Percentiles rank a stretch among this genome's conserved stretches.
Conservation (phyloP, 1,284 basidiomycete genomes). For the Microbotryomycetes sp. region DNA sequence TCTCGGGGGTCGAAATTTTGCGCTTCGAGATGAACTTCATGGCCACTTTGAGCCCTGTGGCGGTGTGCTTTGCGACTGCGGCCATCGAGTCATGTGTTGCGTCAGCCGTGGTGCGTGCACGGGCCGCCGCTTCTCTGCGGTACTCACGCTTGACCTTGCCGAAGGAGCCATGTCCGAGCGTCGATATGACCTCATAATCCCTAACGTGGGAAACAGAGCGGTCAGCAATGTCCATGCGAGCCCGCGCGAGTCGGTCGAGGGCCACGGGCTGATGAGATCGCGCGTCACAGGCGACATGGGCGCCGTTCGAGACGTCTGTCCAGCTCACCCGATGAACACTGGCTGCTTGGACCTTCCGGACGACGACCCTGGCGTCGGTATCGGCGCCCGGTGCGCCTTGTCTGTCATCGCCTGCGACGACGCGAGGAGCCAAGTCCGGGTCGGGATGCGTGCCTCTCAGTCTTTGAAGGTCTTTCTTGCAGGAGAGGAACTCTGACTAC, state of each 20-base stretch:
- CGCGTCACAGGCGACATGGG: too few species aligned
- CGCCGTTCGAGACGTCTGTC: background rate
- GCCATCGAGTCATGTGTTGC: background rate
- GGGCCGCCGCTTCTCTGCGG: background rate
- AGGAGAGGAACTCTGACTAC: too few species aligned
- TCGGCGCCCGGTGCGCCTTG: slow-evolving; percentile 1
- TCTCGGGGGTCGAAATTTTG: slow-evolving; percentile 84
- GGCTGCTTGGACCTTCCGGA: background rate
- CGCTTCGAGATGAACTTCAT: slow-evolving; percentile 97
- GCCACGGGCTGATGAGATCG: too few species aligned
- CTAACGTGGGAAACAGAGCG: background rate
- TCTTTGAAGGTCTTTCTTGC: too few species aligned
- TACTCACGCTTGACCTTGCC: slow-evolving; percentile 93
- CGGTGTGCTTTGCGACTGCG: slow-evolving; percentile 82
- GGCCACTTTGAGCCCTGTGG: slow-evolving; percentile 91
- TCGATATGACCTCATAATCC: slow-evolving; percentile 33
- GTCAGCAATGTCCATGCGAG: background rate
- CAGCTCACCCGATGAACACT: slow-evolving; percentile 10
- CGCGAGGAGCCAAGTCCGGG: background rate
- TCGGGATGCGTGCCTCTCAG: background rate
- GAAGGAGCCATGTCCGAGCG: slow-evolving; percentile 69
- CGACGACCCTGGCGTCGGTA: slow-evolving; percentile 2
- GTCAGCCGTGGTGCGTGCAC: background rate
- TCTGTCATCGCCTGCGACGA: background rate
- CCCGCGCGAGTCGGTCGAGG: background rate